These are phyloP conservation scores for Cercospora citrullina DNA, from an alignment of 2,329 filamentous ascomycete species.

Conservation along the genomic window DNA sequence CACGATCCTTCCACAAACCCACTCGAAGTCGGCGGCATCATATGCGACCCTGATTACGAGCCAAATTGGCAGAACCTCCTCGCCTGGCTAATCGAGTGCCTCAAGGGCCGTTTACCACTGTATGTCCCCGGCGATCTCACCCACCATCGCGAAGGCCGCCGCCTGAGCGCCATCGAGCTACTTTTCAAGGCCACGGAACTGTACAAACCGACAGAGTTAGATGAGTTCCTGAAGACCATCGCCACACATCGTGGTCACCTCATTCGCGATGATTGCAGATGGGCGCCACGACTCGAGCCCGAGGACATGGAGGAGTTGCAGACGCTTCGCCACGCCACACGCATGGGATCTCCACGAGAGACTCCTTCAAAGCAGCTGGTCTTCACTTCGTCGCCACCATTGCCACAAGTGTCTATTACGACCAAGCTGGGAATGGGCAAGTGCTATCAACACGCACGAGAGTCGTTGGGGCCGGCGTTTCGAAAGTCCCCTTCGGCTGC, in stretches of 20 bases:
- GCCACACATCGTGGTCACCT: constrained; percentile 2
- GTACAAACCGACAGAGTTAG: background rate
- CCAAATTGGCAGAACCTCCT: constrained; percentile 8
- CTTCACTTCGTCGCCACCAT: background rate
- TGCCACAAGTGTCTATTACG: background rate
- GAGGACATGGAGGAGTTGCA: background rate
- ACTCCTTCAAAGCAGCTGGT: background rate
- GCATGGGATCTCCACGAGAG: background rate
- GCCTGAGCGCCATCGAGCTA: background rate
- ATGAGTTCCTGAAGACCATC: background rate
- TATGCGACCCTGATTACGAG: background rate
- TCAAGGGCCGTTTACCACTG: background rate
- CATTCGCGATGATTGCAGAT: background rate
- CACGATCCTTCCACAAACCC: background rate
- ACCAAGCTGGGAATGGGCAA: background rate
- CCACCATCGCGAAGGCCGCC: too few species aligned
- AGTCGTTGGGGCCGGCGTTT: background rate
- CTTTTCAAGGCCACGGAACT: background rate
- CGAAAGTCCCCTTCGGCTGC: background rate
- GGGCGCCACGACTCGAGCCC: background rate
- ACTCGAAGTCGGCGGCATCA: background rate
- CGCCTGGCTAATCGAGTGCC: background rate
- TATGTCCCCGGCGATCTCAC: background rate
- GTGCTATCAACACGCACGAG: background rate
- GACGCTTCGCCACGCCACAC: background rate